These are phyloP conservation scores for Skeletonema tropicum DNA, from an alignment of 108 stramenopile genomes.

Conservation along the genomic window DNA sequence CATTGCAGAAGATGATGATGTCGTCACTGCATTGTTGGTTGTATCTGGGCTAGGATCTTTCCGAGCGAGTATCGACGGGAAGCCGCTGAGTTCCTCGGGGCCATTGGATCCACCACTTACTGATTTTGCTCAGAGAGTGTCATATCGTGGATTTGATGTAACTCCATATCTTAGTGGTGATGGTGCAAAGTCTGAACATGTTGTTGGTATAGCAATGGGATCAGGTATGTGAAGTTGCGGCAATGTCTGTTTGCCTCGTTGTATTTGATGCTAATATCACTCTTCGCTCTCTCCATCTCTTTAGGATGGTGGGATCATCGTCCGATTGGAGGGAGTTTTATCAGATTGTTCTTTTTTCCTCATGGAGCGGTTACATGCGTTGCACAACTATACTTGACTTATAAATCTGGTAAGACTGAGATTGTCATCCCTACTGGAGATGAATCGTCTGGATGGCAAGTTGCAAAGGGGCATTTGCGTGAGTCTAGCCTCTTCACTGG, in stretches of 20 bases:
- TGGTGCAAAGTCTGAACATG: conserved; percentile 19
- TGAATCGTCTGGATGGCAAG: conserved; percentile 41
- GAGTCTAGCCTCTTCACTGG: conserved; percentile 51
- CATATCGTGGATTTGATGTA: conserved; percentile 57
- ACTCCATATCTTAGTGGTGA: conserved; percentile 32
- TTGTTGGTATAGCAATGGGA: conserved; percentile 47
- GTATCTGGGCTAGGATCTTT: conserved; percentile 54
- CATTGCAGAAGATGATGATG: conserved; percentile 15
- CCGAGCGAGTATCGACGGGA: conserved; percentile 47
- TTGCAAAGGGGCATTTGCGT: conserved; percentile 45
- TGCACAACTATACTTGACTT: conserved; percentile 43
- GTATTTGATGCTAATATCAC: not conserved
- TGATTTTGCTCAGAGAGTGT: conserved; percentile 54
- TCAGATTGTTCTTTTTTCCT: conserved; percentile 40
- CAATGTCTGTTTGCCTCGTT: not conserved
- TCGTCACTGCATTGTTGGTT: conserved; percentile 49
- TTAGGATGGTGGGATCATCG: conserved; percentile 62
- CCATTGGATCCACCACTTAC: conserved; percentile 62
- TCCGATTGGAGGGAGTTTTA: conserved; percentile 41
- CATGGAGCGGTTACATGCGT: conserved; percentile 41
- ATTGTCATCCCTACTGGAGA: conserved; percentile 42
- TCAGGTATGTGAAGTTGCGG: conserved; percentile 12
- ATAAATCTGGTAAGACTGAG: conserved; percentile 35
- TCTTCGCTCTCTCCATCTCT: not conserved
- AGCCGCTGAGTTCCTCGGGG: conserved; percentile 43